Percentiles rank a stretch among this genome's conserved stretches.
phyloP scores from a whole-genome alignment of 768 basidiomycete genomes.

The Hygrophorus pudorinus region DNA sequence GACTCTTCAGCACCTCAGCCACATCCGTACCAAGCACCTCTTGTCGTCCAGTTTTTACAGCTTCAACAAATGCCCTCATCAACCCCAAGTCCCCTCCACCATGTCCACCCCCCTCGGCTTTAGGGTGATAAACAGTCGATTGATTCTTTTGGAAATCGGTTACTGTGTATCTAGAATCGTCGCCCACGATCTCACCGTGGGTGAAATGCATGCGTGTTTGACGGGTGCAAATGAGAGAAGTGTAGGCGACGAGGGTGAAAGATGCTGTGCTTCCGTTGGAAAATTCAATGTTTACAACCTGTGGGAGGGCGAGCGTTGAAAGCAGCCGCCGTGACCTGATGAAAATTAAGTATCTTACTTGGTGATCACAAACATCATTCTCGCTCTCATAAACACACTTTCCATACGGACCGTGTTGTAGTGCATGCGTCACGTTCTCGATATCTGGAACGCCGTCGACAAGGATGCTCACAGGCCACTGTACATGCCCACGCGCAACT shows the following conservation, averaged over 20 bases:
- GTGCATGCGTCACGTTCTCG: constrained; percentile 69
- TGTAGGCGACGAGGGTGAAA: constrained; percentile 86
- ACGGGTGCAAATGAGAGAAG: constrained; percentile 71
- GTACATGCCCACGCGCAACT: constrained; percentile 39
- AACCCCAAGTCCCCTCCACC: constrained; percentile 80
- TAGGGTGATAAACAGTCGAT: constrained; percentile 37
- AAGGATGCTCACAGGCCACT: constrained; percentile 61
- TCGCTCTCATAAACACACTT: constrained; percentile 75
- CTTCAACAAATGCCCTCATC: constrained; percentile 65
- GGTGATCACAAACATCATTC: constrained; percentile 87
- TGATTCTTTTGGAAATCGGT: constrained; percentile 60
- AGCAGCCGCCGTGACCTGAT: not conserved
- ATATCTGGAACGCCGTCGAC: constrained; percentile 82
- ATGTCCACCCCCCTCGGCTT: constrained; percentile 58
- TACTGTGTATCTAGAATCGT: constrained; percentile 68
- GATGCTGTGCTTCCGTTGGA: constrained; percentile 72
- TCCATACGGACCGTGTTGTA: constrained; percentile 67
- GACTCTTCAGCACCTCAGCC: constrained; percentile 62
- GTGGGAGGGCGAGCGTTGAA: not conserved
- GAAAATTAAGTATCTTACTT: constrained; percentile 20
- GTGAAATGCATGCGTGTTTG: constrained; percentile 79
- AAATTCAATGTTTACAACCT: constrained; percentile 81
- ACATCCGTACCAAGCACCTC: constrained; percentile 55
- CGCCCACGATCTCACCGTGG: constrained; percentile 81
- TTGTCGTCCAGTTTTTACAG: constrained; percentile 59